Base-by-base conservation (phyloP, 495 filamentous ascomycete genomes). In the Evernia prunastri region DNA sequence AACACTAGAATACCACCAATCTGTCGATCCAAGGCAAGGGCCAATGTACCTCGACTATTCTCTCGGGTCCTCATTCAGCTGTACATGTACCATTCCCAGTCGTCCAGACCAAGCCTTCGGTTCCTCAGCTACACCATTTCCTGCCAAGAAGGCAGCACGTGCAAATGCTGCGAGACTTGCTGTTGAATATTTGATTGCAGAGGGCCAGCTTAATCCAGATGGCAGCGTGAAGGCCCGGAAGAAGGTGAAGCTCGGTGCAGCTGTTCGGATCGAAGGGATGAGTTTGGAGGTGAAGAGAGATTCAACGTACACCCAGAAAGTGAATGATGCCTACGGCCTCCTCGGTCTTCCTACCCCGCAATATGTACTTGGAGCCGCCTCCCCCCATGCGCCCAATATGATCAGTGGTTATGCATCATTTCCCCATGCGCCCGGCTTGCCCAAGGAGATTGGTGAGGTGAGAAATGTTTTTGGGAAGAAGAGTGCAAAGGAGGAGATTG, bases 401-500 rank as follows among this genome's bases (percentile, higher is more conserved):
- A 63, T 67, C 17, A 63, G 56, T 43, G 71, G 67, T 7, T 64
- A 71, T 37, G 74, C 73, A n/a, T 60, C 67, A 36, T 74, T 75
- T 66, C 61, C 64, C 12, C 56, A 68, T 35, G 72, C 74, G 25
- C 71, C 68, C 29, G 66, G 58, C 18, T 68, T 76, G 56, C 64
- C 64, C 39, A 73, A 73, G 3, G 65, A 67, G 54, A 68, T 81
- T 39, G 78, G 76, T 12, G 73, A 76, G 63, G 72, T 77, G 31
- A 66, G 67, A 17, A 69, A 76, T 63, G 68, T 81, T 0, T 79
- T 65, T 65, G 80, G 80, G 20, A 76, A 78, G 72, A 80, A 77
- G 70, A 77, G 72, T 49, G 76, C 78, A 6, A 81, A 77, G 60
- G 78, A 82, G 62, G 71, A 75, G 67, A 68, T 75, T 65, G 78